Conservation (phyloP, 495 filamentous ascomycete genomes). For the Podospora pseudopauciseta region DNA sequence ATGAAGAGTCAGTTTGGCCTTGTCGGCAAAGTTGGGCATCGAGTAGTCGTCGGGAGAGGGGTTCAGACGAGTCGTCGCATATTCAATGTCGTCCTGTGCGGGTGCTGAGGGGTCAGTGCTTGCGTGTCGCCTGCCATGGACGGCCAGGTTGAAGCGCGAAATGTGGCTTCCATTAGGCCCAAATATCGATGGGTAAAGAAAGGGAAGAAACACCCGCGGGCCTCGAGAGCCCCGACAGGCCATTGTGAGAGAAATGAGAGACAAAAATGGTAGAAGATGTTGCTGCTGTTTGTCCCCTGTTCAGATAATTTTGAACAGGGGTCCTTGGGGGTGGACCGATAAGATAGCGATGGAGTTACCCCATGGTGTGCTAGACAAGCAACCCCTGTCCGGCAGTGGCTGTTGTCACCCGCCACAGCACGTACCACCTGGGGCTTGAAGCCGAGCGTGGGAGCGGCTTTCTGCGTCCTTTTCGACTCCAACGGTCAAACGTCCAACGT, state of each 20-base stretch:
- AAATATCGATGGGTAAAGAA: slow-evolving; percentile 60
- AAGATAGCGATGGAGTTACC: slow-evolving; percentile 22
- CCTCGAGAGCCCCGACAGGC: slow-evolving; percentile 42
- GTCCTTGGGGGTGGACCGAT: slow-evolving; percentile 11
- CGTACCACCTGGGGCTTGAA: background rate
- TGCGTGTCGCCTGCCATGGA: slow-evolving; percentile 19
- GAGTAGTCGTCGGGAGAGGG: slow-evolving; percentile 79
- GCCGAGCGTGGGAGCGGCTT: background rate
- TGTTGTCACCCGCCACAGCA: background rate
- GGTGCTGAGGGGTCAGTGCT: slow-evolving; percentile 27
- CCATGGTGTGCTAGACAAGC: slow-evolving; percentile 2
- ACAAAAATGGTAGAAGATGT: background rate
- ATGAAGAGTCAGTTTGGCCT: slow-evolving; percentile 68
- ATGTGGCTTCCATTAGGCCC: slow-evolving; percentile 32
- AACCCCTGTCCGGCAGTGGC: background rate
- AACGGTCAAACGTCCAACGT: background rate
- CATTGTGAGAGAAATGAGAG: slow-evolving; percentile 34
- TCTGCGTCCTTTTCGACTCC: background rate
- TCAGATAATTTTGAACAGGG: slow-evolving; percentile 15
- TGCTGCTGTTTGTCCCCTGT: background rate
- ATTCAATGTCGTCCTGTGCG: slow-evolving; percentile 10
- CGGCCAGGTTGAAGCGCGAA: slow-evolving; percentile 25
- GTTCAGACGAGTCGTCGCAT: slow-evolving; percentile 58
- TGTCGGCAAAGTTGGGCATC: slow-evolving; percentile 78
- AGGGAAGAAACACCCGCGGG: slow-evolving; percentile 54